Conservation (phyloP, 2,329 filamentous ascomycete genomes). For the Fusarium sp. region DNA sequence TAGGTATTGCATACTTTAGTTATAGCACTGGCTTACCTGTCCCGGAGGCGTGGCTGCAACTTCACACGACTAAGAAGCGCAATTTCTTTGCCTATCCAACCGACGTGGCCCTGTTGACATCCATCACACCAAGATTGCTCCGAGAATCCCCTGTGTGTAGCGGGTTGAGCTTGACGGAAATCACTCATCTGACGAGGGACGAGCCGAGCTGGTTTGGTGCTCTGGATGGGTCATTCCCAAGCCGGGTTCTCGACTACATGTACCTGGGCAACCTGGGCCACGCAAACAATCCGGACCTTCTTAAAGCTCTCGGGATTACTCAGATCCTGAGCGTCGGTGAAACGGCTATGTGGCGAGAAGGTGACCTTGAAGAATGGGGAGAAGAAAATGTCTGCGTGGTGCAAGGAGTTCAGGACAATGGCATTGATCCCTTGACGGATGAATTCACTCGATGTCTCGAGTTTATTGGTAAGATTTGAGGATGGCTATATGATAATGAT, state of each 20-base stretch:
- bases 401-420: slow-evolving; percentile 93
- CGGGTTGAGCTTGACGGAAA: slow-evolving; percentile 64
- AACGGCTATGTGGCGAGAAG: slow-evolving; percentile 82
- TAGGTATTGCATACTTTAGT: slow-evolving; percentile 92
- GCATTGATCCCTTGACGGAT: slow-evolving; percentile 89
- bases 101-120: slow-evolving; percentile 85
- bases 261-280: slow-evolving; percentile 95
- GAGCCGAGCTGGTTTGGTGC: slow-evolving; percentile 85
- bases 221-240: slow-evolving; percentile 92
- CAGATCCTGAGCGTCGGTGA: slow-evolving; percentile 95
- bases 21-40: slow-evolving; percentile 86
- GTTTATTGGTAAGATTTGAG: slow-evolving; percentile 85
- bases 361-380: slow-evolving; percentile 79
- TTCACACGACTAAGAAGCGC: slow-evolving; percentile 83
- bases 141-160: slow-evolving; percentile 72
- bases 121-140: slow-evolving; percentile 81
- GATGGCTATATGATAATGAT: background rate
- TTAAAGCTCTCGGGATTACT: slow-evolving; percentile 83
- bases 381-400: slow-evolving; percentile 83
- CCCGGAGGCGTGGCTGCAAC: slow-evolving; percentile 86
- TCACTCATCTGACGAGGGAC: slow-evolving; percentile 64
- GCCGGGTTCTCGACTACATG: slow-evolving; percentile 90
- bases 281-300: slow-evolving; percentile 90
- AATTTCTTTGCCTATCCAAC: slow-evolving; percentile 98
- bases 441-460: slow-evolving; percentile 88